phyloP scores from a whole-genome alignment of 192 early-diverging fungal genomes.

The Backusella australiensis region DNA sequence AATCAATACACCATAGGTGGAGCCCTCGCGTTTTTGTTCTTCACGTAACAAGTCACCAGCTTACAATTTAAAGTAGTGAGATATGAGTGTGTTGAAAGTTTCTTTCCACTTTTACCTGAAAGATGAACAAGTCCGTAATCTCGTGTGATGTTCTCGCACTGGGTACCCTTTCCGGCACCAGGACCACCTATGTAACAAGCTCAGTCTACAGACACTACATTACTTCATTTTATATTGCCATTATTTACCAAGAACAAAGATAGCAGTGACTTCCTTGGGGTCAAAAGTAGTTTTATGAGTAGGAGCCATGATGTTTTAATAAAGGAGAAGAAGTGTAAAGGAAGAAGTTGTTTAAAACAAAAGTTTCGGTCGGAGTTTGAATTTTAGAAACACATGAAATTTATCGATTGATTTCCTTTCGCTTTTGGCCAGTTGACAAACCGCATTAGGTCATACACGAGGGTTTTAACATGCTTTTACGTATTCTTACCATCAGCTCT shows the following conservation, averaged over 20 bases:
- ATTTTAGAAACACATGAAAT: not conserved
- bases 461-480: not conserved
- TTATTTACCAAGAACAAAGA: constrained; percentile 35
- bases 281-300: constrained; percentile 15
- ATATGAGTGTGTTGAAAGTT: not conserved
- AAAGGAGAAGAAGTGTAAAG: not conserved
- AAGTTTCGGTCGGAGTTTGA: not conserved
- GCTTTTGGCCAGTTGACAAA: not conserved
- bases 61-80: not conserved
- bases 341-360: not conserved
- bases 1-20: constrained; percentile 87
- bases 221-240: not conserved
- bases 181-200: constrained; percentile 53
- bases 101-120: constrained; percentile 53
- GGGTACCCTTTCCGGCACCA: constrained; percentile 93
- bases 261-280: constrained; percentile 16
- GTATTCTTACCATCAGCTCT: not conserved
- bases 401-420: not conserved
- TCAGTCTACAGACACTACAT: not conserved
- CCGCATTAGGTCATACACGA: not conserved
- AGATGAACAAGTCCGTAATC: constrained; percentile 94
- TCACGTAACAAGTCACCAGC: constrained; percentile 94
- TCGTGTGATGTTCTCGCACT: constrained; percentile 80
- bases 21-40: constrained; percentile 77
- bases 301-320: not conserved